Evolutionary conservation across 345 rosid genomes (phyloP).

Genomic region (Rhodamnia rubescens): DNA sequence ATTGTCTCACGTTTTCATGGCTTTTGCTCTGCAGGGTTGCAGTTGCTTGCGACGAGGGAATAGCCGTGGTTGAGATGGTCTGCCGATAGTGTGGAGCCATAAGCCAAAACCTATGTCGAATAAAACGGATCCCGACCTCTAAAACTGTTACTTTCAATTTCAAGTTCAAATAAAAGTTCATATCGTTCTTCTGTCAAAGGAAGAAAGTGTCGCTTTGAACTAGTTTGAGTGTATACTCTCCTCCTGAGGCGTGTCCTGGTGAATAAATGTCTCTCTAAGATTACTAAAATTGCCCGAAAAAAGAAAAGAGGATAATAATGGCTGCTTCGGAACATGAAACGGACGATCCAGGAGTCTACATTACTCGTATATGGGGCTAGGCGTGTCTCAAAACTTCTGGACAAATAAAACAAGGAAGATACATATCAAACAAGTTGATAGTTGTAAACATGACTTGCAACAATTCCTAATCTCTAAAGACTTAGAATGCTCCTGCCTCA

Average conservation of each 20-base stretch:
- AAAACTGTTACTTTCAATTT: neutral
- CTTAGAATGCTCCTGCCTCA: neutral
- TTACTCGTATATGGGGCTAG: neutral
- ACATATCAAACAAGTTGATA: neutral
- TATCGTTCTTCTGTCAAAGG: neutral
- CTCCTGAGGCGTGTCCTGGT: neutral
- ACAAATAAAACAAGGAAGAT: neutral
- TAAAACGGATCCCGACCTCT: neutral
- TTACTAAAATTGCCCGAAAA: neutral
- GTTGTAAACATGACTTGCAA: neutral
- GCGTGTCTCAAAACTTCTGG: neutral
- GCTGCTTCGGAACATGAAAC: neutral
- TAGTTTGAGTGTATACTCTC: neutral
- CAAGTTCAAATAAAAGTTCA: neutral
- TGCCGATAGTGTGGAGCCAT: neutral
- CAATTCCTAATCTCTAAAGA: neutral
- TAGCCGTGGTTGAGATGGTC: neutral
- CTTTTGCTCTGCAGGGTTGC: neutral
- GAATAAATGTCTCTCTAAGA: neutral
- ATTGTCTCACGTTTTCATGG: neutral
- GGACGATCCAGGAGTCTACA: neutral
- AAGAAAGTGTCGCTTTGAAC: neutral
- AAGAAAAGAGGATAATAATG: neutral
- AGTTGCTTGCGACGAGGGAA: neutral
- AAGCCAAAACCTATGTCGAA: neutral